Base-by-base conservation (phyloP, 2,329 filamentous ascomycete species). In the Aschersonia sp. region DNA sequence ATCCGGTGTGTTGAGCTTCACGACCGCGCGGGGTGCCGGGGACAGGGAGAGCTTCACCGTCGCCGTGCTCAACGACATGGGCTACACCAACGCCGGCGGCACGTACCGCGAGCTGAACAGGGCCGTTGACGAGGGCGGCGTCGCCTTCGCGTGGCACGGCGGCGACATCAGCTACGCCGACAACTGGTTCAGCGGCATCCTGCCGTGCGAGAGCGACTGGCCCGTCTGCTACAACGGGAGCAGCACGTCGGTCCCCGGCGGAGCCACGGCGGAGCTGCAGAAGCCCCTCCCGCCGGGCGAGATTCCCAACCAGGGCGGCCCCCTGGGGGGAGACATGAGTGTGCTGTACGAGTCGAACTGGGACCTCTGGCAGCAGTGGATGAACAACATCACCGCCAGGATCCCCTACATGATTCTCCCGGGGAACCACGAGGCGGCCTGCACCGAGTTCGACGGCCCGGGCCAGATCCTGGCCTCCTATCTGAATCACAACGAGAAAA, bases 141-240 rank as follows among this genome's bases (percentile, higher is more conserved):
- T 64, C 14, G 65, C 65, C 4, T 74, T 75, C 52, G 67, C 66
- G 30, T 75, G 72, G 72, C 72, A 75, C 55, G 70, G 71, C 39
- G 71, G 72, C 45, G 71, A 74, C 50, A 59, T 74, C 48, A 65
- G 60, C 46, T 74, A 74, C 49, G 70, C 71, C 0, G 70, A 73
- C 52, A 67, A 72, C 54, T 73, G 69, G 70, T 71, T 66, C 46
- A 66, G 62, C 11, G 70, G 72, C n/a, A 71, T 74, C 46, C 56
- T 74, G 14, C 64, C 70, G 11, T 75, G 71, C 48, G 66, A 60
- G 43, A 58, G 62, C 46, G 59, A 63, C 53, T 73, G 70, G 69
- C 66, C 67, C 1, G 62, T 74, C 11, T 75, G 72, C 61, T 75
- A 73, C 56, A 73, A 74, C 48, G 71, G 71, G 45, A 67, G 67